Conservation (phyloP, 805 yeast genomes). For the Pichia rugopelliculosa region DNA sequence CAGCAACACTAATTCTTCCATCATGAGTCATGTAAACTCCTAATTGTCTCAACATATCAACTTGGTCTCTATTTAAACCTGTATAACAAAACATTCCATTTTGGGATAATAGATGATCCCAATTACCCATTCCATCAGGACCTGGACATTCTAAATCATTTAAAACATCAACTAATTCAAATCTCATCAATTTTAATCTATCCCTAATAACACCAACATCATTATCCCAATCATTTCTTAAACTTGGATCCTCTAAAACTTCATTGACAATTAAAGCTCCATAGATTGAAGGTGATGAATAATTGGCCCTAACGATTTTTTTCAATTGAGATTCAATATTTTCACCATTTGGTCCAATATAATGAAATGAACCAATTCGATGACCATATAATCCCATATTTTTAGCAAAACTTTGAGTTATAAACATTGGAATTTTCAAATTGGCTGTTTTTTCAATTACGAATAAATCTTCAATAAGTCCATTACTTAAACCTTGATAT, state of each 20-base stretch:
- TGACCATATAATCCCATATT: conserved; percentile 95
- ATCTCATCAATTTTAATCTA: conserved; percentile 70
- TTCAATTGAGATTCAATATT: conserved; percentile 59
- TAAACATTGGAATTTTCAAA: neutral
- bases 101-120: conserved; percentile 84
- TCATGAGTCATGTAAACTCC: conserved; percentile 81
- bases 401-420: conserved; percentile 85
- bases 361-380: conserved; percentile 77
- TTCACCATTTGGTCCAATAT: conserved; percentile 38
- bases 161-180: conserved; percentile 52
- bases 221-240: conserved; percentile 67
- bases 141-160: conserved; percentile 22
- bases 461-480: conserved; percentile 63
- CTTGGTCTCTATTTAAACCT: conserved; percentile 68
- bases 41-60: conserved; percentile 53
- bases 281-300: conserved; percentile 91
- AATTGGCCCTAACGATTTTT: conserved; percentile 74
- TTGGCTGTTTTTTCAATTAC: conserved; percentile 33
- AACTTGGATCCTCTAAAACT: conserved; percentile 53
- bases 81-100: conserved; percentile 97
- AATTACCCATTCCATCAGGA: conserved; percentile 46
- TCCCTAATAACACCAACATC: conserved; percentile 77
- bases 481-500: conserved; percentile 91
- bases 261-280: conserved; percentile 85
- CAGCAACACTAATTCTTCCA: conserved; percentile 89